These are phyloP conservation scores for Kalmusia sp. DNA, from an alignment of 2,329 filamentous ascomycete genomes.

Conservation along the genomic window DNA sequence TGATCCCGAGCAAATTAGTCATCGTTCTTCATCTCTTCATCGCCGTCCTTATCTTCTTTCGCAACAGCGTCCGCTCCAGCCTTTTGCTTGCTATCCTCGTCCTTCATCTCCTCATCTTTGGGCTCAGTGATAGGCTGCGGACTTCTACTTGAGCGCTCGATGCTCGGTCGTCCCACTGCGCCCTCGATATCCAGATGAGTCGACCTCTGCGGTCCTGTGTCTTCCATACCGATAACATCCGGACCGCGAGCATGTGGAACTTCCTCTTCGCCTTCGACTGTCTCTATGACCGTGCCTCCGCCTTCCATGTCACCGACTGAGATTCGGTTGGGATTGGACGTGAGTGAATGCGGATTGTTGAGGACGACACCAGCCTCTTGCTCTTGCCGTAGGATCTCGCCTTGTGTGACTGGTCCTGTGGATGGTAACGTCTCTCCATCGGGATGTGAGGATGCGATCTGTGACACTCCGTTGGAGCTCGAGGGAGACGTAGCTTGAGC, in stretches of 20 bases:
- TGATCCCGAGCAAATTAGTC: constrained; percentile 8
- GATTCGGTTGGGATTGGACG: constrained; percentile 32
- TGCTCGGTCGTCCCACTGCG: constrained; percentile 43
- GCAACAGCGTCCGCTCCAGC: constrained; percentile 19
- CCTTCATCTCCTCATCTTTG: constrained; percentile 32
- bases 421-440: constrained; percentile 46
- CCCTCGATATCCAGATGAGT: constrained; percentile 46
- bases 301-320: constrained; percentile 33
- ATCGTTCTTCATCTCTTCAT: constrained; percentile 31
- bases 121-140: constrained; percentile 19
- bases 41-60: constrained; percentile 19
- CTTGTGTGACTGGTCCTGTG: constrained; percentile 66
- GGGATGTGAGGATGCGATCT: constrained; percentile 41
- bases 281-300: constrained; percentile 41
- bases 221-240: constrained; percentile 81
- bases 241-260: constrained; percentile 83
- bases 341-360: constrained; percentile 47
- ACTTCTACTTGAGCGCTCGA: constrained; percentile 36
- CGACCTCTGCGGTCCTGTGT: constrained; percentile 81
- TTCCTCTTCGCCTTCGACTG: constrained; percentile 60
- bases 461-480: constrained; percentile 19
- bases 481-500: constrained; percentile 10
- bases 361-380: constrained; percentile 83
- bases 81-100: constrained; percentile 23
- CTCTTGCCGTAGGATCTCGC: constrained; percentile 84